Conservation (phyloP, 192 early-diverging fungal genomes). For the Coemansia sp. region DNA sequence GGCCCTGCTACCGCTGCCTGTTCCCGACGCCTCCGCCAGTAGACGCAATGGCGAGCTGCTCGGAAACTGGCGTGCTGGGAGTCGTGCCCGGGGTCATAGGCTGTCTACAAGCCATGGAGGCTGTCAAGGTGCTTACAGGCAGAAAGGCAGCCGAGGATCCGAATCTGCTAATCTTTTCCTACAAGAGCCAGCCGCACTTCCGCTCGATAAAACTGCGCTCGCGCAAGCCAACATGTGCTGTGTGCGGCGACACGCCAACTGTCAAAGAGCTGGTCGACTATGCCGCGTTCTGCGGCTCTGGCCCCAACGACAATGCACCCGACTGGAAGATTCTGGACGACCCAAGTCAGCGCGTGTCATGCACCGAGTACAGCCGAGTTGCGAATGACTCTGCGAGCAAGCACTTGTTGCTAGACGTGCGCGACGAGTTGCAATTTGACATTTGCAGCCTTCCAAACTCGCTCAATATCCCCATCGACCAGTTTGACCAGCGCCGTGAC, state of each 20-base stretch:
- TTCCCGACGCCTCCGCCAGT: slow-evolving; percentile 92
- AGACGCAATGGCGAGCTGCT: slow-evolving; percentile 87
- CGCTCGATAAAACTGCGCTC: slow-evolving; percentile 79
- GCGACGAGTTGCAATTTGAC: slow-evolving; percentile 81
- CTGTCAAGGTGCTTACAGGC: slow-evolving; percentile 82
- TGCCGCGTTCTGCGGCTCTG: slow-evolving; percentile 85
- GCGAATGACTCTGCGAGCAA: neutral
- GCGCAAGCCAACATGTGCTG: slow-evolving; percentile 70
- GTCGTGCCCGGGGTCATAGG: slow-evolving; percentile 95
- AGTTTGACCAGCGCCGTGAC: slow-evolving; percentile 28
- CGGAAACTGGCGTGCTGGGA: slow-evolving; percentile 92
- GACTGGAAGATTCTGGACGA: slow-evolving; percentile 36
- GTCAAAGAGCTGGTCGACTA: slow-evolving; percentile 89
- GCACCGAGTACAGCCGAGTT: slow-evolving; percentile 59
- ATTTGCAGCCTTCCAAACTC: slow-evolving; percentile 79
- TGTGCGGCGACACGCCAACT: slow-evolving; percentile 87
- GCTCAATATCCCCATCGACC: slow-evolving; percentile 61
- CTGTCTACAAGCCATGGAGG: slow-evolving; percentile 89
- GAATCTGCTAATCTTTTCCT: slow-evolving; percentile 84
- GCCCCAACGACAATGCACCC: slow-evolving; percentile 74
- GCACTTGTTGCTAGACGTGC: slow-evolving; percentile 89
- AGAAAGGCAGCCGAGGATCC: slow-evolving; percentile 61
- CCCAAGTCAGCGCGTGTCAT: slow-evolving; percentile 54
- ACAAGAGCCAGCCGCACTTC: slow-evolving; percentile 67
- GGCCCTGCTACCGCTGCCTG: slow-evolving; percentile 97